These are phyloP conservation scores for Solanum pennellii DNA, from an alignment of 257 asterid genomes.

Conservation along the genomic window DNA sequence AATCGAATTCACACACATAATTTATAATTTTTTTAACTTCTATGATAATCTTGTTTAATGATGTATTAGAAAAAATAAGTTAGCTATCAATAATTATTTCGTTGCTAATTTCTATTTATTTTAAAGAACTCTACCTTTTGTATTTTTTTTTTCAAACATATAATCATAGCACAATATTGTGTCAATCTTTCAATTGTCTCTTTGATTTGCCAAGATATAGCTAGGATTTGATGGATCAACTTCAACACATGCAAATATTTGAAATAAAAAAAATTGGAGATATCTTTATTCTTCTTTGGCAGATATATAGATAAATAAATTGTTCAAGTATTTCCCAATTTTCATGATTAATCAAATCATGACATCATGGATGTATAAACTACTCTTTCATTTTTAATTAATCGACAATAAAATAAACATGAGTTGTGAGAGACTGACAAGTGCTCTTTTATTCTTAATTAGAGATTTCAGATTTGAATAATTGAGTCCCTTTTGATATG, in stretches of 20 bases:
- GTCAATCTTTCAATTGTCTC: neutral
- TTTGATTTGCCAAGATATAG: neutral
- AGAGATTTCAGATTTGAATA: neutral
- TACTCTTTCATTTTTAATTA: neutral
- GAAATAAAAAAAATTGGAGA: neutral
- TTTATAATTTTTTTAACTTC: too few relatives aligned
- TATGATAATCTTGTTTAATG: neutral
- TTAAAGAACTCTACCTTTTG: neutral
- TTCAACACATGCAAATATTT: neutral
- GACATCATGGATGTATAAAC: neutral
- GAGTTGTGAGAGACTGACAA: neutral
- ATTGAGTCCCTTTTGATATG: neutral
- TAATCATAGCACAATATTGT: neutral
- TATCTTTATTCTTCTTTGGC: neutral
- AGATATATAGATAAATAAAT: neutral
- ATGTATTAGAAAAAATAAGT: neutral
- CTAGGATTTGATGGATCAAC: neutral
- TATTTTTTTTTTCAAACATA: neutral
- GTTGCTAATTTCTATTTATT: neutral
- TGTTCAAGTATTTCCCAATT: neutral
- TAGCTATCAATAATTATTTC: neutral
- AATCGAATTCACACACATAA: too few relatives aligned
- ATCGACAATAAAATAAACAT: neutral
- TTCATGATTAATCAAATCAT: neutral
- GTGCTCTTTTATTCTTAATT: neutral